Conservation (phyloP, 768 basidiomycete genomes). For the Russula dissimulans region DNA sequence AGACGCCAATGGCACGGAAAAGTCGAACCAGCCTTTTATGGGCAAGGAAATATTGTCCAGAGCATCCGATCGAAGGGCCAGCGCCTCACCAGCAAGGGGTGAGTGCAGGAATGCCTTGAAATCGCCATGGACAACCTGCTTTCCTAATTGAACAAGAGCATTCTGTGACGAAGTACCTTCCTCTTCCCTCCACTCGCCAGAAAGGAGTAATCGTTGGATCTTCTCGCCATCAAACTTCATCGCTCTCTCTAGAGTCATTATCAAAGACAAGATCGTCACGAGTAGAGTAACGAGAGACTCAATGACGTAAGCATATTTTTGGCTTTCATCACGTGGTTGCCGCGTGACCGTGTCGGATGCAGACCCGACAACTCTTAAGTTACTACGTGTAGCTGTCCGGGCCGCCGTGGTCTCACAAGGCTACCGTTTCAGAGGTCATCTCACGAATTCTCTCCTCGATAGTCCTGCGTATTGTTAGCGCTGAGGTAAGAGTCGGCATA, state of each 20-base stretch:
- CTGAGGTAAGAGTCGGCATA: too few species aligned
- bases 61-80: constrained; percentile 25
- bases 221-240: constrained; percentile 16
- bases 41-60: constrained; percentile 29
- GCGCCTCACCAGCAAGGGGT: constrained; percentile 27
- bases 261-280: too few species aligned
- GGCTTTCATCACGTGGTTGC: too few species aligned
- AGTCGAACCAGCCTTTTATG: constrained; percentile 30
- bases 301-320: too few species aligned
- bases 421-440: too few species aligned
- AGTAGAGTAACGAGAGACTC: too few species aligned
- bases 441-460: too few species aligned
- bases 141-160: constrained; percentile 34
- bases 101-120: constrained; percentile 43
- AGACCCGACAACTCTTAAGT: too few species aligned
- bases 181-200: constrained; percentile 34
- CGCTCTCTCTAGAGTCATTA: background rate
- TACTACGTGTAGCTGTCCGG: too few species aligned
- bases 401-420: too few species aligned
- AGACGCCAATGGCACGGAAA: constrained; percentile 24
- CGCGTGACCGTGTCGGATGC: too few species aligned
- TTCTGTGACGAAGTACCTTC: constrained; percentile 28
- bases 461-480: too few species aligned
- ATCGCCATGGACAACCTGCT: constrained; percentile 49
- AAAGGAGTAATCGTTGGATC: constrained; percentile 51